Conservation (phyloP, 2,329 filamentous ascomycete species). For the Rhinocladiella mackenziei region DNA sequence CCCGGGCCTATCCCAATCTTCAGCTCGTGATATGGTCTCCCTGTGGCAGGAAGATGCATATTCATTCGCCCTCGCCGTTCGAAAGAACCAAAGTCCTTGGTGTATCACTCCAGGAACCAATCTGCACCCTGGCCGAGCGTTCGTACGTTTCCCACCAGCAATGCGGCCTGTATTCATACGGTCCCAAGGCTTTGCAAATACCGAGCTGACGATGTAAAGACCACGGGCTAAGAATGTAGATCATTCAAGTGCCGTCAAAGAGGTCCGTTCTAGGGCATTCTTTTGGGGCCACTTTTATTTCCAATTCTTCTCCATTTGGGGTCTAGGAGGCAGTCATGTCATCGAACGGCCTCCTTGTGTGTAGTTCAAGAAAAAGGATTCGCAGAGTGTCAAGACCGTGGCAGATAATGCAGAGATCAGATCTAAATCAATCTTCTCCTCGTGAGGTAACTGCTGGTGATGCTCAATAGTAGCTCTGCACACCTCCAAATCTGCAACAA, state of each 20-base stretch:
- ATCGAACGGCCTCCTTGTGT: conserved; percentile 2
- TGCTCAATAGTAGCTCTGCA: conserved; percentile 3
- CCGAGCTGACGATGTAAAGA: conserved; percentile 6
- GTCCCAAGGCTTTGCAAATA: conserved; percentile 5
- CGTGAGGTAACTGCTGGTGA: neutral
- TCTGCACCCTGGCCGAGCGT: conserved; percentile 1
- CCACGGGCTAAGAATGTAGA: conserved; percentile 6
- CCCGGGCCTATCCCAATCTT: too few species aligned
- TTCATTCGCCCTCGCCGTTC: neutral
- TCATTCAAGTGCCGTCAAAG: conserved; percentile 3
- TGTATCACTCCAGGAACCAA: conserved; percentile 3
- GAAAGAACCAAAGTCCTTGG: conserved; percentile 3
- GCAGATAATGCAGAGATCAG: neutral
- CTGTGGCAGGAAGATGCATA: too few species aligned
- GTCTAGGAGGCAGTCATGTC: neutral
- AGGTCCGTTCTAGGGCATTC: neutral
- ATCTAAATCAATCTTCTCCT: neutral
- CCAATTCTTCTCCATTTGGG: neutral
- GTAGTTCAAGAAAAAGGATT: neutral
- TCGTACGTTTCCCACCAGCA: conserved; percentile 5
- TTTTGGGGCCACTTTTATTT: neutral
- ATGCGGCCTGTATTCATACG: neutral
- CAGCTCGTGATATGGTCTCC: too few species aligned
- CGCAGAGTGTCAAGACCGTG: neutral
- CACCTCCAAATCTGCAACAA: conserved; percentile 12